Conservation (phyloP, 108 stramenopile species). For the Cyclotella distinguenda region DNA sequence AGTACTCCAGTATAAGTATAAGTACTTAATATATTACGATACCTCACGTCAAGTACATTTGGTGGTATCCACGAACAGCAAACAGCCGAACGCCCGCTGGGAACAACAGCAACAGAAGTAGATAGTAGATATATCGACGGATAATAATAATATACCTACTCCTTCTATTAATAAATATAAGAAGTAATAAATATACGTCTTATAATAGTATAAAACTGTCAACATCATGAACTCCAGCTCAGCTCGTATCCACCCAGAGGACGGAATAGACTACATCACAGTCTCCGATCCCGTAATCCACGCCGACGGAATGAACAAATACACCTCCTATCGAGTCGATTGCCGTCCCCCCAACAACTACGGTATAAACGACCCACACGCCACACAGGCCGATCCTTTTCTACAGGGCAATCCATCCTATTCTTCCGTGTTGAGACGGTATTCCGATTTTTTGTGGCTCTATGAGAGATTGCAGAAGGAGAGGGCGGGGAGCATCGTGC, state of each 20-base stretch:
- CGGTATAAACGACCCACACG: conserved; percentile 4
- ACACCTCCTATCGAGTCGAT: conserved; percentile 88
- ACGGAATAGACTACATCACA: conserved; percentile 38
- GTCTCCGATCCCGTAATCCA: conserved; percentile 91
- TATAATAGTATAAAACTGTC: too few relatives aligned
- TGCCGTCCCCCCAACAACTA: conserved; percentile 65
- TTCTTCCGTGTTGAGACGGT: conserved; percentile 88
- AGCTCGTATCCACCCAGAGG: conserved; percentile 41
- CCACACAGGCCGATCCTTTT: conserved; percentile 34
- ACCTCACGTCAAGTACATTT: too few relatives aligned
- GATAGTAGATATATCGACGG: too few relatives aligned
- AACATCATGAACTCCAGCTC: too few relatives aligned
- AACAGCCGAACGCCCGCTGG: too few relatives aligned
- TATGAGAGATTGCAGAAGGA: conserved; percentile 83
- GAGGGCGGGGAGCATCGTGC: conserved; percentile 91
- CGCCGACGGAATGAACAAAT: conserved; percentile 86
- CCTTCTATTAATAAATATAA: too few relatives aligned
- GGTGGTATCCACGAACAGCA: too few relatives aligned
- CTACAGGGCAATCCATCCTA: conserved; percentile 44
- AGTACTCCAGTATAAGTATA: too few relatives aligned
- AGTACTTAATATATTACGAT: too few relatives aligned
- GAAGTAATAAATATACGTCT: too few relatives aligned
- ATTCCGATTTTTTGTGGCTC: conserved; percentile 97
- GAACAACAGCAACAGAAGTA: too few relatives aligned
- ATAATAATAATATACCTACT: too few relatives aligned